These are phyloP conservation scores for Eremochloa ophiuroides DNA, from an alignment of 176 grass and related monocot species.

Conservation along the genomic window DNA sequence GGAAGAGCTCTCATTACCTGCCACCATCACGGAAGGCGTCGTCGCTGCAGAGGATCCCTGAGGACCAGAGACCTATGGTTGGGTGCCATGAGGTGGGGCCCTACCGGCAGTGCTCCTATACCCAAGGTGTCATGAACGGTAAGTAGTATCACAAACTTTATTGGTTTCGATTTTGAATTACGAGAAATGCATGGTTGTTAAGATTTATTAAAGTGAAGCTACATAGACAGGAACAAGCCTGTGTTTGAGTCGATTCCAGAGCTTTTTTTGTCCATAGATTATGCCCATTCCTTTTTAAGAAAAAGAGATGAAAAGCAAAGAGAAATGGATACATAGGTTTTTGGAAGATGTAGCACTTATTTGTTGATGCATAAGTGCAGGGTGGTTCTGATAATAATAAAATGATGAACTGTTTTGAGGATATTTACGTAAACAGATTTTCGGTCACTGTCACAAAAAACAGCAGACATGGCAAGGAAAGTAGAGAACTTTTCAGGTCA, in stretches of 20 bases:
- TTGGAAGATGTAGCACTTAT: neutral
- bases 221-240: neutral
- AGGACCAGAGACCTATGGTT: constrained; percentile 28
- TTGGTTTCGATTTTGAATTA: neutral
- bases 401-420: neutral
- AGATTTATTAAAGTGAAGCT: neutral
- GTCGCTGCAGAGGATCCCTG: constrained; percentile 53
- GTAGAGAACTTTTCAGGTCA: neutral
- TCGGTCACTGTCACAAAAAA: neutral
- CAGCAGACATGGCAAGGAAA: neutral
- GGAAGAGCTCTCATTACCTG: constrained; percentile 52
- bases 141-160: constrained; percentile 1
- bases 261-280: no score
- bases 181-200: neutral
- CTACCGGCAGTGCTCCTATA: constrained; percentile 42
- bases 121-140: constrained; percentile 69
- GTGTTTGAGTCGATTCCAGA: neutral
- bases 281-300: neutral
- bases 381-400: neutral
- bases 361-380: neutral
- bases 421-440: neutral
- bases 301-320: neutral
- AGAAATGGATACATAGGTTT: neutral
- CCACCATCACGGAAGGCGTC: constrained; percentile 47
- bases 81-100: constrained; percentile 34